Evolutionary conservation across 2,329 filamentous ascomycete genomes (phyloP), one percentile per base, ranked within the genome.

Genomic region (Botrytis galanthina): DNA sequence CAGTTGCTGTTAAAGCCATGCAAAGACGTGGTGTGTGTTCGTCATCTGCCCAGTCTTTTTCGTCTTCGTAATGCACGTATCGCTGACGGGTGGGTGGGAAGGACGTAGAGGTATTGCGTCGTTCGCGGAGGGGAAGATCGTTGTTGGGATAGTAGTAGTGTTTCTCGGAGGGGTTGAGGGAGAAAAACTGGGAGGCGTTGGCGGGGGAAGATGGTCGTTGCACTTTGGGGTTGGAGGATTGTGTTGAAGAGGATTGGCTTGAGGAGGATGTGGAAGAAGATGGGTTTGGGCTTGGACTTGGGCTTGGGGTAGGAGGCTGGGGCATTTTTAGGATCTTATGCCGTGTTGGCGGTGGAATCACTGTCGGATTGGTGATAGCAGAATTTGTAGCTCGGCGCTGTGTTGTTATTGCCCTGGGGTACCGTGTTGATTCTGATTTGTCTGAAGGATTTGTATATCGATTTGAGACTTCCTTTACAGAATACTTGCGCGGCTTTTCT

Each of bases 41-140:
- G 12, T 69, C 59, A 14, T 54, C 69, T 12, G 59, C 57, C 51
- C 51, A 57, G n/a, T 66, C 4, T 22, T 51, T n/a, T 26, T 64
- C 54, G 46, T 71, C 59, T 42, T 69, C 66, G n/a, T 69, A 69
- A 2, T 69, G 66, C 2, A 69, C 66, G 66, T 32, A 42, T 1
- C 66, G 48, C 12, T 37, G 35, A 32, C 66, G 51, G 2, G 39
- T 20, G 20, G 48, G 37, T 4, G 39, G 48, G 18, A 29, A 37
- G 6, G 26, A 2, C 6, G n/a, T n/a, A 4, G n/a, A 18, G 8
- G n/a, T 51, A 1, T 22, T 44, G 29, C 37, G 39, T 26, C 48
- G 48, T 57, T 69, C 66, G 39, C 48, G 48, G 6, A 69, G 14
- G 29, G 66, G 66, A 10, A 69, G n/a, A 2, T 69, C 48, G 16